Percentiles rank a stretch among this genome's conserved stretches.
These are phyloP conservation scores for Epichloe gansuensis DNA, from an alignment of 2,329 filamentous ascomycete genomes.

Conservation along the genomic window DNA sequence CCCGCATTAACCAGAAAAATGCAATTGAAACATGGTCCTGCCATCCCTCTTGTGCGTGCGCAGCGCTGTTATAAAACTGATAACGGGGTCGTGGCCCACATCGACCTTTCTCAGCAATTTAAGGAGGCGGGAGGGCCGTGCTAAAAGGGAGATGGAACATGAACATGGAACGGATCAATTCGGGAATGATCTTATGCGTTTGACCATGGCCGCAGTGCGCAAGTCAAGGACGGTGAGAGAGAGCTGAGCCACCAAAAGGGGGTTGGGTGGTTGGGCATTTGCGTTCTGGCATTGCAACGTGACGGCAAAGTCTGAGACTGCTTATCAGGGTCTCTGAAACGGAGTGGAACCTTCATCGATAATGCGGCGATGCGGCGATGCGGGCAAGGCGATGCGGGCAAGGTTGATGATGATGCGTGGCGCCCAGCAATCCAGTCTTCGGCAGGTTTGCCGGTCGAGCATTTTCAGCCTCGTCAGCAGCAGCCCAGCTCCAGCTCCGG, in stretches of 20 bases:
- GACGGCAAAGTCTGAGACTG: conserved; percentile 3
- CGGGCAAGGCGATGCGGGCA: background rate
- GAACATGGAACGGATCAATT: too few relatives aligned
- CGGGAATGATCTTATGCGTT: too few relatives aligned
- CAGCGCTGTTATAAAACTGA: background rate
- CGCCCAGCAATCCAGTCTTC: background rate
- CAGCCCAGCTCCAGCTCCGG: background rate
- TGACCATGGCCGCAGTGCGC: too few relatives aligned
- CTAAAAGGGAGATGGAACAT: background rate
- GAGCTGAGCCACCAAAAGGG: too few relatives aligned
- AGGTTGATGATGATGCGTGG: background rate
- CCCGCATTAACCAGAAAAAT: background rate
- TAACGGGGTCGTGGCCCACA: background rate
- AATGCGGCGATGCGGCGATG: too few relatives aligned
- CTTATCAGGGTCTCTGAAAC: background rate
- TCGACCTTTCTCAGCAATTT: background rate
- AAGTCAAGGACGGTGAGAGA: too few relatives aligned
- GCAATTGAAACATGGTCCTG: background rate
- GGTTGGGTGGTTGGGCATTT: too few relatives aligned
- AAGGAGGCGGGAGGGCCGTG: conserved; percentile 2
- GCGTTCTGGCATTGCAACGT: conserved; percentile 1
- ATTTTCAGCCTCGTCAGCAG: background rate
- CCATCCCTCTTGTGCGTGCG: background rate
- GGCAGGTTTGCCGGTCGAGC: background rate
- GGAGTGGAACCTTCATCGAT: background rate